Conservation (phyloP, 495 filamentous ascomycete genomes). For the Trichoderma erinaceum region DNA sequence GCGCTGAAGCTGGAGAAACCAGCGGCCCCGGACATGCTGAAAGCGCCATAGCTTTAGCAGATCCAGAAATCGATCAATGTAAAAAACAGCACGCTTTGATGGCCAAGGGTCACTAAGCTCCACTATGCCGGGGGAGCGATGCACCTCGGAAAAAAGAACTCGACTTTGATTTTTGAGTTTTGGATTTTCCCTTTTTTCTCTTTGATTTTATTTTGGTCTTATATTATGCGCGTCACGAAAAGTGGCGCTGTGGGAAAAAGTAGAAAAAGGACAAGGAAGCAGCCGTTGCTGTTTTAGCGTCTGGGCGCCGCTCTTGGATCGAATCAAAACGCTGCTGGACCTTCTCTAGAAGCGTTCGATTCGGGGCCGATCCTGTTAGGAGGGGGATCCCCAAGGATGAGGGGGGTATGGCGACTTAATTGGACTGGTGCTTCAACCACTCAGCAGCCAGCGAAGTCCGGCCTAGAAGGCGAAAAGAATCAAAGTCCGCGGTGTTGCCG, state of each 20-base stretch:
- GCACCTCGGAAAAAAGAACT: neutral
- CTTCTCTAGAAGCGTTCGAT: conserved; percentile 10
- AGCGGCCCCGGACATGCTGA: conserved; percentile 10
- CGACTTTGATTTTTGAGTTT: no score
- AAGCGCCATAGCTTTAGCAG: conserved; percentile 7
- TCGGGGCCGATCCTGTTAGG: neutral
- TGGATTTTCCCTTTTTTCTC: no score
- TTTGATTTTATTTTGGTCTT: no score
- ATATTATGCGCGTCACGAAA: no score
- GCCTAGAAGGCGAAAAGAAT: neutral
- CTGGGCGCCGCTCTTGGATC: neutral
- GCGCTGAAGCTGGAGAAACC: conserved; percentile 4
- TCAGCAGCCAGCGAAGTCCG: conserved; percentile 1
- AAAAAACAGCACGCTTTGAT: neutral
- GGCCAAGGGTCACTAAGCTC: neutral
- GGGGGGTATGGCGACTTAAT: neutral
- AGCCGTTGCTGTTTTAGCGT: neutral
- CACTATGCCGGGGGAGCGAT: neutral
- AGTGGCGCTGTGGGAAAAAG: no score
- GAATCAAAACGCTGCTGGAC: neutral
- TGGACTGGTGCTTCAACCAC: neutral
- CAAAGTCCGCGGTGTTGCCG: conserved; percentile 9
- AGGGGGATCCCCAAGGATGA: neutral
- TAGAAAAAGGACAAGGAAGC: neutral
- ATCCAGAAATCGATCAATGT: no score